Percentiles rank a stretch among this genome's conserved stretches.
Evolutionary conservation across 495 filamentous ascomycete genomes (phyloP).

Genomic region (Pyronema domesticum): DNA sequence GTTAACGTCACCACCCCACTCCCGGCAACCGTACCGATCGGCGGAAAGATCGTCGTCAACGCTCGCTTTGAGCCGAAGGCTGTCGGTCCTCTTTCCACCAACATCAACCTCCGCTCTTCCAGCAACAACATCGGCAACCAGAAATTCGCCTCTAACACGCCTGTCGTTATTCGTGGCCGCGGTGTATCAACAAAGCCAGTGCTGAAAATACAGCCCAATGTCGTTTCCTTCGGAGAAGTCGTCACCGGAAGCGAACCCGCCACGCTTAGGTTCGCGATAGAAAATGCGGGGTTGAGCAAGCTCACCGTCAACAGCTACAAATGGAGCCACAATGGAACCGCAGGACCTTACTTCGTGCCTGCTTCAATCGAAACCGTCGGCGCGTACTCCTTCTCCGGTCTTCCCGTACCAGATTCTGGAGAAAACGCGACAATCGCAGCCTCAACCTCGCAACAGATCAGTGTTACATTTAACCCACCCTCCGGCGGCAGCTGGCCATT

Average conservation of each 20-base stretch:
- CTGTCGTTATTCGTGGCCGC: slow-evolving; percentile 18
- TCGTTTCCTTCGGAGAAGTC: slow-evolving; percentile 22
- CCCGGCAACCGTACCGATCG: slow-evolving; percentile 26
- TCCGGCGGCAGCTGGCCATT: slow-evolving; percentile 20
- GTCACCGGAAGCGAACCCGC: slow-evolving; percentile 11
- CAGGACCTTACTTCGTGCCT: slow-evolving; percentile 13
- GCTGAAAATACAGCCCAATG: slow-evolving; percentile 18
- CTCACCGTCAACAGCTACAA: slow-evolving; percentile 12
- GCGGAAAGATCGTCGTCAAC: slow-evolving; percentile 28
- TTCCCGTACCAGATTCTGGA: slow-evolving; percentile 11
- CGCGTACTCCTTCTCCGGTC: slow-evolving; percentile 25
- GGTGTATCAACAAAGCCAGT: slow-evolving; percentile 15
- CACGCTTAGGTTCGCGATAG: slow-evolving; percentile 12
- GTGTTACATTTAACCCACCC: slow-evolving; percentile 22
- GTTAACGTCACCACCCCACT: slow-evolving; percentile 22
- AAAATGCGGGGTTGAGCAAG: slow-evolving; percentile 14
- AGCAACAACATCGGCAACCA: slow-evolving; percentile 10
- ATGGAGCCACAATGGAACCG: slow-evolving; percentile 11
- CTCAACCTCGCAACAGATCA: slow-evolving; percentile 9
- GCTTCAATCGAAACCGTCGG: background rate
- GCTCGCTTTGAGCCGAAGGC: slow-evolving; percentile 25
- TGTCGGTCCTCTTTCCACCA: slow-evolving; percentile 26
- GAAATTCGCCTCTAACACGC: slow-evolving; percentile 16
- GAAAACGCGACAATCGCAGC: slow-evolving; percentile 10
- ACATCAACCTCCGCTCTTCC: slow-evolving; percentile 26